Evolutionary conservation across 352 stramenopile species (phyloP), one percentile per base, ranked within the genome.

Genomic region (Globisporangium parvum): DNA sequence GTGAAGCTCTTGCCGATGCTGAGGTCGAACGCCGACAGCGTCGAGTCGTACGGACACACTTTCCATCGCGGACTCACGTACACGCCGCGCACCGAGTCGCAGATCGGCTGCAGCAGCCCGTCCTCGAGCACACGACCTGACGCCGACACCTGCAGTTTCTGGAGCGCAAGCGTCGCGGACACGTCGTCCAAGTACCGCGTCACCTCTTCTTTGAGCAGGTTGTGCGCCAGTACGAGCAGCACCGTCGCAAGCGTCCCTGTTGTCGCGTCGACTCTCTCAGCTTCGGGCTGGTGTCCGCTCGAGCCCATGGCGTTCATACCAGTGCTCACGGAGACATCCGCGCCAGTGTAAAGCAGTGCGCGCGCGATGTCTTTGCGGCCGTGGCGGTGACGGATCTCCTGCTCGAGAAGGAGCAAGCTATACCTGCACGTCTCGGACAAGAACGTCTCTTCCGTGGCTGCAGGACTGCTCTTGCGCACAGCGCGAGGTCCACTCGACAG

Each of bases 1-100:
- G 71, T 77, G 31, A 91, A 93, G 59, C 86, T 87, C 64, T 95
- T 95, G 41, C 85, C 85, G 37, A 95, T 84, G 55, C 63, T 79
- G 23, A 95, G 66, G 51, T 95, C 85, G 50, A 95, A 88, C 1
- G 82, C 77, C 20, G 82, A 81, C 9, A 93, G 53, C 26, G 82
- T 93, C 51, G 85, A 88, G 45, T 91, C 75, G 41, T 78, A 81
- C 20, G 79, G 69, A 63, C 85, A 93, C 6, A 73, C 78, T 66
- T 95, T 95, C 85, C 85, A 95, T 4, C 82, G 73, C 31, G 78
- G 70, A 33, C 70, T 73, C 26, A 93, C 66, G 52, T 88, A 95
- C 33, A 95, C 71, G 26, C 85, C 85, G 12, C 80, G 73, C 14
- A 91, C 77, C 3, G 85, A 88, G 67, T 95, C 85, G 45, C 85